phyloP scores from a whole-genome alignment of 805 yeast species.

The Grigorovia yakushimaensis region DNA sequence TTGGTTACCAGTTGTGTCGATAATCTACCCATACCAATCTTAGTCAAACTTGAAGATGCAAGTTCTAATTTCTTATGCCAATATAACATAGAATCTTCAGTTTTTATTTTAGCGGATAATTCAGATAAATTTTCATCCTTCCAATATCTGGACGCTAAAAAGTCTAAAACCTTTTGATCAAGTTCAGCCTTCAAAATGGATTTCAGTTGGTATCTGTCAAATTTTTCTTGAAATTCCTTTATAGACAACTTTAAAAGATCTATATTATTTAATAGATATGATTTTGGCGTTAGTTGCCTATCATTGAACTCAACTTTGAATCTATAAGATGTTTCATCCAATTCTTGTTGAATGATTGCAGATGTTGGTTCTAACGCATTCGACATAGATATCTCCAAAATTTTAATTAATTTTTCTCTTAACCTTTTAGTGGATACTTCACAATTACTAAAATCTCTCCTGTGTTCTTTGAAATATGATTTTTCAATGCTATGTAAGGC shows the following conservation, averaged over 20 bases:
- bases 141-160: constrained; percentile 90
- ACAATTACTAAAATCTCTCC: constrained; percentile 50
- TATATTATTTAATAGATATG: constrained; percentile 84
- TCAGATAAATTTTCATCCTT: constrained; percentile 41
- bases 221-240: constrained; percentile 74
- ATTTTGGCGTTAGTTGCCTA: constrained; percentile 85
- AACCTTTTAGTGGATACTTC: constrained; percentile 66
- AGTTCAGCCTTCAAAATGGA: constrained; percentile 70
- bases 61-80: constrained; percentile 87
- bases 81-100: constrained; percentile 47
- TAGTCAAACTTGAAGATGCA: constrained; percentile 75
- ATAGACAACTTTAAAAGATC: constrained; percentile 79
- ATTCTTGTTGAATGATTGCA: constrained; percentile 72
- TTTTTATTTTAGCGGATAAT: constrained; percentile 42
- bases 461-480: constrained; percentile 54
- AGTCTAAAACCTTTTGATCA: constrained; percentile 81
- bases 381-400: constrained; percentile 87
- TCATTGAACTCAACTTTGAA: constrained; percentile 97
- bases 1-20: constrained; percentile 77
- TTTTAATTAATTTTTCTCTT: constrained; percentile 73
- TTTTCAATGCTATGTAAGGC: constrained; percentile 57
- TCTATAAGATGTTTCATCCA: constrained; percentile 85
- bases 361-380: constrained; percentile 81
- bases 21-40: constrained; percentile 86
- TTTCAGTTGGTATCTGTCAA: constrained; percentile 74